Percentiles rank a stretch among this genome's conserved stretches.
Evolutionary conservation across 2,329 filamentous ascomycete species (phyloP).

Genomic region (Talaromyces sp.): DNA sequence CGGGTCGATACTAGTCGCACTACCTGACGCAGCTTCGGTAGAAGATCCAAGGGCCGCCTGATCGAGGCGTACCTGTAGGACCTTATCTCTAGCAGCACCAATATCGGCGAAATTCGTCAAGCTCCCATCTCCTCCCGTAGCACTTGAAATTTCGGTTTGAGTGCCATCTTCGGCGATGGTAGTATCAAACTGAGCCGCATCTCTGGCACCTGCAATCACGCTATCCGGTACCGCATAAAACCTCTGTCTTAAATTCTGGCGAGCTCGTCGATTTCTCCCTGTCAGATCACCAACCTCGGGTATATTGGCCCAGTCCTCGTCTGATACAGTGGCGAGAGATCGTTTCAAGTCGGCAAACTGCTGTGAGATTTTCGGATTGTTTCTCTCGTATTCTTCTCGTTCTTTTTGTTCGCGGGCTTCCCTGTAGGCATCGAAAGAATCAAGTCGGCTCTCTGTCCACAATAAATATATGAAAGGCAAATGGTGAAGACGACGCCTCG

Average conservation of each 20-base stretch:
- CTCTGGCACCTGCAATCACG: constrained; percentile 81
- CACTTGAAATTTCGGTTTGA: constrained; percentile 44
- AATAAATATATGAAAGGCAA: constrained; percentile 56
- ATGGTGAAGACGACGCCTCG: constrained; percentile 60
- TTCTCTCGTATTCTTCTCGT: constrained; percentile 89
- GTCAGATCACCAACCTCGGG: constrained; percentile 97
- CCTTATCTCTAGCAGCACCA: constrained; percentile 91
- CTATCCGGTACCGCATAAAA: constrained; percentile 98
- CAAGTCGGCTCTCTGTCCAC: constrained; percentile 76
- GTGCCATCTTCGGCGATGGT: constrained; percentile 79
- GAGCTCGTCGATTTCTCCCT: constrained; percentile 82
- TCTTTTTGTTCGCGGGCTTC: constrained; percentile 92
- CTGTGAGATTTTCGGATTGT: constrained; percentile 97
- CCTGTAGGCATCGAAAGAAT: constrained; percentile 62
- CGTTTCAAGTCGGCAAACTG: constrained; percentile 97
- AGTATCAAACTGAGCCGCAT: constrained; percentile 76
- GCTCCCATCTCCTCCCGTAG: constrained; percentile 67
- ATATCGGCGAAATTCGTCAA: constrained; percentile 99
- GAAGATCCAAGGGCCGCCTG: constrained; percentile 73
- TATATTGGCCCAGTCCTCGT: constrained; percentile 94
- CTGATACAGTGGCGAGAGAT: constrained; percentile 78
- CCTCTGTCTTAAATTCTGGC: constrained; percentile 75
- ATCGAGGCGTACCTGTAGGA: constrained; percentile 88
- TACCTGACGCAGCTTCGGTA: constrained; percentile 69
- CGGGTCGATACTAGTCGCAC: constrained; percentile 85